phyloP scores from a whole-genome alignment of 1,284 basidiomycete genomes.

The Neolentinus lepideus region DNA sequence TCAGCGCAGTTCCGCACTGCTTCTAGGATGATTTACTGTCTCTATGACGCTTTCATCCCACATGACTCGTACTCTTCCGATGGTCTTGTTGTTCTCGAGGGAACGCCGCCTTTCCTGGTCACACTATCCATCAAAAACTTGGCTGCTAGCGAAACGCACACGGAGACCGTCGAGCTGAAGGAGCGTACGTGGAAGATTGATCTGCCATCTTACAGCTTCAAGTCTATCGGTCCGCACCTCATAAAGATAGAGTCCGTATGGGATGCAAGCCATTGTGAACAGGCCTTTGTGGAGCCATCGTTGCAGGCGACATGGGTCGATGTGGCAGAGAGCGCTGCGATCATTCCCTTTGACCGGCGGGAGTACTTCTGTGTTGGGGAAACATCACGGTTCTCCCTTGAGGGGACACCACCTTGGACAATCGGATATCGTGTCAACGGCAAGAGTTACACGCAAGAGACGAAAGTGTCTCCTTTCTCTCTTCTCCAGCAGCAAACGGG shows the following conservation, averaged over 20 bases:
- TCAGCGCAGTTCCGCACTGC: conserved; percentile 68
- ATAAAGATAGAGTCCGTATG: conserved; percentile 69
- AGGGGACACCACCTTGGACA: conserved; percentile 94
- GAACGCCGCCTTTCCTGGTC: conserved; percentile 85
- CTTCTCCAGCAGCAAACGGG: conserved; percentile 78
- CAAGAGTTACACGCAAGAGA: conserved; percentile 68
- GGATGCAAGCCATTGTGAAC: conserved; percentile 78
- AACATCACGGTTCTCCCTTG: conserved; percentile 84
- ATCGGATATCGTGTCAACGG: conserved; percentile 83
- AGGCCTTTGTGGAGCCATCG: conserved; percentile 60
- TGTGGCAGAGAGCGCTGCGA: conserved; percentile 91
- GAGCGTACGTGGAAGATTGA: conserved; percentile 71
- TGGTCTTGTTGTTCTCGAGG: conserved; percentile 59
- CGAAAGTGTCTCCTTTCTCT: conserved; percentile 76
- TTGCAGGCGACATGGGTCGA: conserved; percentile 70
- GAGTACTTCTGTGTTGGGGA: conserved; percentile 91
- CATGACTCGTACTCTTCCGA: conserved; percentile 46
- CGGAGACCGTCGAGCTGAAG: conserved; percentile 49
- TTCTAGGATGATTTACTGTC: conserved; percentile 68
- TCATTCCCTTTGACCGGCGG: conserved; percentile 76
- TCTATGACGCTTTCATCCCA: conserved; percentile 59
- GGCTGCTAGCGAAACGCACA: conserved; percentile 57
- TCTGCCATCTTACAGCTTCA: conserved; percentile 67
- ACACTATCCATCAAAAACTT: conserved; percentile 71
- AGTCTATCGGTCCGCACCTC: conserved; percentile 74